Evolutionary conservation across 257 asterid species (phyloP).

Genomic region (Nicotiana paniculata): DNA sequence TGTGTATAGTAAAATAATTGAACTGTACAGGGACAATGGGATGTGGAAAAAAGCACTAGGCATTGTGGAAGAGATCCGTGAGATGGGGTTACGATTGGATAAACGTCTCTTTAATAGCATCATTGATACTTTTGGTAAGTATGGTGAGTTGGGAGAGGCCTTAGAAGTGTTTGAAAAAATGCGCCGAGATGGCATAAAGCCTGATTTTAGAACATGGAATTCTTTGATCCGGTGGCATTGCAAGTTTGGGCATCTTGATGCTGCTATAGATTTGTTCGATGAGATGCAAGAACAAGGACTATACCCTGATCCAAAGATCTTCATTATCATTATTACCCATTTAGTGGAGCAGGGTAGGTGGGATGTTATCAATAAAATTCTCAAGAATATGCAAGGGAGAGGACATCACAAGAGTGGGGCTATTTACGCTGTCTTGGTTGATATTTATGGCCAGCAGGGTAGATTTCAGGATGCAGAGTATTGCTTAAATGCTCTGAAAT

Average conservation of each 20-base stretch:
- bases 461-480: conserved; percentile 58
- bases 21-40: conserved; percentile 79
- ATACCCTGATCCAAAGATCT: conserved; percentile 87
- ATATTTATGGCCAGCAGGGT: conserved; percentile 82
- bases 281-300: conserved; percentile 77
- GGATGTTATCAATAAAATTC: conserved; percentile 43
- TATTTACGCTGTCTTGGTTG: conserved; percentile 65
- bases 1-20: conserved; percentile 73
- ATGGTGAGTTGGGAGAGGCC: conserved; percentile 77
- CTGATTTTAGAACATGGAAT: conserved; percentile 80
- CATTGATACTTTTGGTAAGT: conserved; percentile 73
- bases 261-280: conserved; percentile 53
- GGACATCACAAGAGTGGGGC: conserved; percentile 79
- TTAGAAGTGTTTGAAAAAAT: conserved; percentile 53
- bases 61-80: conserved; percentile 55
- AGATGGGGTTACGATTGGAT: conserved; percentile 56
- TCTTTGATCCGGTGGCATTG: conserved; percentile 83
- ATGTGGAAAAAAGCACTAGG: conserved; percentile 92
- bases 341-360: conserved; percentile 81
- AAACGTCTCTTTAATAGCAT: conserved; percentile 63
- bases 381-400: conserved; percentile 44
- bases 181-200: conserved; percentile 53
- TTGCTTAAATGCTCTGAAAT: conserved; percentile 54
- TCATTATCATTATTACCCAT: conserved; percentile 50
- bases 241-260: conserved; percentile 50